Evolutionary conservation across 2,329 filamentous ascomycete genomes (phyloP), one percentile per base, ranked within the genome.

Genomic region (Sarocladium brachiariae): DNA sequence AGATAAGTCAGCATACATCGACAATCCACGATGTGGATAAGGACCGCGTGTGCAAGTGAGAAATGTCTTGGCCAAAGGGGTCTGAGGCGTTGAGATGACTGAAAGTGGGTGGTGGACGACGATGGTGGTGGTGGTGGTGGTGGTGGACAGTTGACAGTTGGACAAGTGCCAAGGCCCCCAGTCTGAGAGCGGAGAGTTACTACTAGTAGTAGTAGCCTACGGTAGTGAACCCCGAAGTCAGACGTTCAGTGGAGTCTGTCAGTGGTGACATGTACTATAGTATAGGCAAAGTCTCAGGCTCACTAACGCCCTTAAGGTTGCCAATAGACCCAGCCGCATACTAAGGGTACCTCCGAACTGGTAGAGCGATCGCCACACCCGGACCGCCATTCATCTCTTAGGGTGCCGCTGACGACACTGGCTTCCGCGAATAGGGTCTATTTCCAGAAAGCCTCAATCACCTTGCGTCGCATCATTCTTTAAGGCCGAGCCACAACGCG

Each of bases 241-340:
- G 39, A 27, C 39, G n/a, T 4, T 9, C 23, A 25, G 23, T 6
- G 21, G 21, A 7, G 8, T 4, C 18, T 39, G 35, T 39, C 21
- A 39, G 35, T 4, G 16, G 18, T 18, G 13, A 14, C 11, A n/a
- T n/a, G n/a, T n/a, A n/a, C n/a, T n/a, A n/a, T n/a, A n/a, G n/a
- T 18, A 39, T 39, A 21, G 13, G n/a, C n/a, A 39, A 39, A 39
- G n/a, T 21, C 35, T n/a, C 35, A 19, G 35, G n/a, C 6, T 43
- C 23, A 27, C 21, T 43, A 43, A 10, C 39, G 19, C n/a, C 21
- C 25, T 19, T 43, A 43, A 43, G 23, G 39, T 43, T 43, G 39
- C 39, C 39, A 43, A 27, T 43, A 43, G 39, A 19, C 39, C 13
- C 23, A 10, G 39, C 39, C 39, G 39, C 39, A 43, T 43, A 24